Base-by-base conservation (phyloP, 371 early-diverging fungal species). In the Mucor indicus region DNA sequence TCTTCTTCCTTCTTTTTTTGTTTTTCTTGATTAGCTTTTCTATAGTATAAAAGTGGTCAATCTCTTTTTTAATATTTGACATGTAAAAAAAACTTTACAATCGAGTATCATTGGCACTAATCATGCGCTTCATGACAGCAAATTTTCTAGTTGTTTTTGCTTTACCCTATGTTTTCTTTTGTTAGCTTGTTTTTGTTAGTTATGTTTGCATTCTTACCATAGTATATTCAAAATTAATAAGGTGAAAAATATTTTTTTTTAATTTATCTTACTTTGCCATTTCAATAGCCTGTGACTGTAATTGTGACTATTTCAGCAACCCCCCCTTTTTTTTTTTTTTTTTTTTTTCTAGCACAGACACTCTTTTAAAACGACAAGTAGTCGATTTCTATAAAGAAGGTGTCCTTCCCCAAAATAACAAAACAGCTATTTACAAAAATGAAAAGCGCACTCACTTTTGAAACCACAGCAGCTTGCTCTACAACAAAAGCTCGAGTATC, bases 141-240 rank as follows among this genome's bases (percentile, higher is more conserved):
- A 97, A 95, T 79, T 95, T 91, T 73, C 92, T 84, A 16, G 94
- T 94, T 50, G 81, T 86, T 57, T 85, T 94, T 25, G 90, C 91
- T 78, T 94, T 97, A 38, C 90, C 92, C 98, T 87, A 49, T 41
- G 31, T 17, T 38, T 29, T 29, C 12, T 29, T 15, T 7, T 15
- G 15, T 15, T 11, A 17, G 4, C 4, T n/a, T n/a, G 7, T 15
- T 36, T n/a, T 36, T 36, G 8, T 1, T 8, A 36, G 1, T 17
- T 29, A 8, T 29, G 6, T 5, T 27, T 7, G 29, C 29, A 27
- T 27, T 27, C 11, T 27, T 27, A 27, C 29, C 29, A 27, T 27
- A 5, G 5, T 27, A 7, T 27, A 27, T 5, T 27, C 5, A 7
- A 27, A 27, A 27, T 27, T 27, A 11, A 27, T 11, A 27, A 27